phyloP scores from a whole-genome alignment of 2,329 filamentous ascomycete genomes.

The Epichloe sylvatica region DNA sequence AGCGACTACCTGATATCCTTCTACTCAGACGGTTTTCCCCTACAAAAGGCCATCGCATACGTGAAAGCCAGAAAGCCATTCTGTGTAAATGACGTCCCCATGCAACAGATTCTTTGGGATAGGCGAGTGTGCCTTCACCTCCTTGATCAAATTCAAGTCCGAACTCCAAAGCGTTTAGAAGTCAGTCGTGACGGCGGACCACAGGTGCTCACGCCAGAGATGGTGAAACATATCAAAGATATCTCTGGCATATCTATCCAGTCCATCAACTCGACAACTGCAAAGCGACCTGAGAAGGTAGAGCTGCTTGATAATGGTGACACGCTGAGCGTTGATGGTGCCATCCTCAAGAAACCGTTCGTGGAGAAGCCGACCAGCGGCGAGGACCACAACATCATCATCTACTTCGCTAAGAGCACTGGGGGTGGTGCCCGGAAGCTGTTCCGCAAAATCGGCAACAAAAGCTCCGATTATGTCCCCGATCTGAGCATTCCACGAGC shows the following conservation, averaged over 20 bases:
- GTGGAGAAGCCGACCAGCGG: slow-evolving; percentile 98
- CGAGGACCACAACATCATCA: slow-evolving; percentile 97
- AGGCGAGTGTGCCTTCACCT: slow-evolving; percentile 78
- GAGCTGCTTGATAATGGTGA: slow-evolving; percentile 85
- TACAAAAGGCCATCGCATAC: slow-evolving; percentile 95
- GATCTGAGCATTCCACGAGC: slow-evolving; percentile 63
- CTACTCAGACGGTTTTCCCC: slow-evolving; percentile 91
- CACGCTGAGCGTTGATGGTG: slow-evolving; percentile 74
- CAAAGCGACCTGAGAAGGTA: slow-evolving; percentile 55
- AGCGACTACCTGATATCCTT: slow-evolving; percentile 93
- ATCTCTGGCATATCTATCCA: slow-evolving; percentile 65
- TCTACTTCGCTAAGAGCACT: slow-evolving; percentile 80
- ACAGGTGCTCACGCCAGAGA: slow-evolving; percentile 58
- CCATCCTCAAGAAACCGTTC: slow-evolving; percentile 75
- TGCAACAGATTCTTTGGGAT: slow-evolving; percentile 97
- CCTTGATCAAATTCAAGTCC: slow-evolving; percentile 77
- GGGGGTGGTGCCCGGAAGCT: slow-evolving; percentile 88
- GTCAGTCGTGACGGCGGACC: slow-evolving; percentile 90
- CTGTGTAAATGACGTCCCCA: slow-evolving; percentile 91
- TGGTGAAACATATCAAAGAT: slow-evolving; percentile 66
- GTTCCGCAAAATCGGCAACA: slow-evolving; percentile 96
- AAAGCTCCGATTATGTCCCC: slow-evolving; percentile 87
- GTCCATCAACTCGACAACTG: slow-evolving; percentile 48
- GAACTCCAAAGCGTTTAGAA: slow-evolving; percentile 76
- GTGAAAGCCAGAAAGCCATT: slow-evolving; percentile 87